Base-by-base conservation (phyloP, 1,284 basidiomycete species). In the Erythrobasidium hasegawianum region DNA sequence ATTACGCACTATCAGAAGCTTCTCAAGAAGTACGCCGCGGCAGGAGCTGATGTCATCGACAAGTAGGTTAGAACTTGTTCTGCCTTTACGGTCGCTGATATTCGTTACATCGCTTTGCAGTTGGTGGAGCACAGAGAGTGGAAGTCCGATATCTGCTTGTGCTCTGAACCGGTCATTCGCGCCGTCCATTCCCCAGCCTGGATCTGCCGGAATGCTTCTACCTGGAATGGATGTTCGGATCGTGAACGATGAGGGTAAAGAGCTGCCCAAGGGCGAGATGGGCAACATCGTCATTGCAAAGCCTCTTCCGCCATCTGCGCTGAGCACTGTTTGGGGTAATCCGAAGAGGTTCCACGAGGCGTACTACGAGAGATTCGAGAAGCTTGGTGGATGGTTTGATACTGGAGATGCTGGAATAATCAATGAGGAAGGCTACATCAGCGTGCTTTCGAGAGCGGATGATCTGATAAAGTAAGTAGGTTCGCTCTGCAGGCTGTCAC, bases 221-320 rank as follows among this genome's bases (percentile, higher is more conserved):
- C 72, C 73, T 1, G 72, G 73, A 1, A 75, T 76, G 75, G 73
- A 76, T 40, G 73, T 76, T 1, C 68, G 70, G 9, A 75, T 76
- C 61, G 75, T 76, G 57, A 72, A 76, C 57, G 75, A 76, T 57
- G 53, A 68, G 33, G 75, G 75, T n/a, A 64, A 65, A 8, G 69
- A 71, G 43, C 57, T 76, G 7, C 57, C 56, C 2, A 38, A 61
- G 22, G 75, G 75, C 24, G 64, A 72, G 57, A 76, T 76, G 73
- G 75, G 75, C 2, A 76, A 75, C 45, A 71, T 76, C 13, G 75
- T 76, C 7, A 67, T 76, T 1, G 71, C 68, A 0, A 47, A 67
- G 9, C 75, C 75, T 2, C 68, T 76, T 7, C 71, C 71, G 0
- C 75, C 75, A 2, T 70, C 65, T 29, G 70, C 71, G 59, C 56